Percentiles rank a stretch among this genome's conserved stretches.
phyloP scores from a whole-genome alignment of 2,329 filamentous ascomycete genomes.

The Lomentospora prolificans region DNA sequence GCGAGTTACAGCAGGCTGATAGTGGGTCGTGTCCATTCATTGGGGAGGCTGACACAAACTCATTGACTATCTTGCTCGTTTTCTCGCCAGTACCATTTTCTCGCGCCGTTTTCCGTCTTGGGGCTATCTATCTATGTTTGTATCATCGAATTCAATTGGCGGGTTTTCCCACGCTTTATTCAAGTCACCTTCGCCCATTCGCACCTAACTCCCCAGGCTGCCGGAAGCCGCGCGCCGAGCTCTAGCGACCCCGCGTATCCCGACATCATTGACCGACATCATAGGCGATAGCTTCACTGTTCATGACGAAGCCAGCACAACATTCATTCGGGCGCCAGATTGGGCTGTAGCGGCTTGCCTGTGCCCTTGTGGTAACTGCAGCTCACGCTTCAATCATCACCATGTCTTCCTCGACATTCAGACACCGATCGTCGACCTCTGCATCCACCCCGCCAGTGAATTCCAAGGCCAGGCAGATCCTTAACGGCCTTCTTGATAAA shows the following conservation, averaged over 20 bases:
- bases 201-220: too few species aligned
- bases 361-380: neutral
- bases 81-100: neutral
- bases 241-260: neutral
- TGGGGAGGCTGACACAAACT: constrained; percentile 8
- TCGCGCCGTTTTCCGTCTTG: too few species aligned
- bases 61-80: neutral
- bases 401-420: constrained; percentile 43
- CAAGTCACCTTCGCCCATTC: too few species aligned
- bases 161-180: too few species aligned
- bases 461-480: constrained; percentile 51
- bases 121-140: too few species aligned
- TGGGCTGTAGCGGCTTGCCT: neutral
- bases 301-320: neutral
- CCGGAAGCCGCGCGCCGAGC: too few species aligned
- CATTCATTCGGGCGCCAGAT: neutral
- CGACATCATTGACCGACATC: neutral
- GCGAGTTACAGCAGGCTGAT: neutral
- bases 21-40: neutral
- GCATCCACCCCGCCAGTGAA: constrained; percentile 44
- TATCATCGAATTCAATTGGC: too few species aligned
- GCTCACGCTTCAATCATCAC: constrained; percentile 15
- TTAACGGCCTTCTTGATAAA: constrained; percentile 43
- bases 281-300: neutral
- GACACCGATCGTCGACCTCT: constrained; percentile 56